Evolutionary conservation across 1,284 basidiomycete genomes (phyloP), one percentile per base, ranked within the genome.

Genomic region (Sanguinoderma infundibulare): DNA sequence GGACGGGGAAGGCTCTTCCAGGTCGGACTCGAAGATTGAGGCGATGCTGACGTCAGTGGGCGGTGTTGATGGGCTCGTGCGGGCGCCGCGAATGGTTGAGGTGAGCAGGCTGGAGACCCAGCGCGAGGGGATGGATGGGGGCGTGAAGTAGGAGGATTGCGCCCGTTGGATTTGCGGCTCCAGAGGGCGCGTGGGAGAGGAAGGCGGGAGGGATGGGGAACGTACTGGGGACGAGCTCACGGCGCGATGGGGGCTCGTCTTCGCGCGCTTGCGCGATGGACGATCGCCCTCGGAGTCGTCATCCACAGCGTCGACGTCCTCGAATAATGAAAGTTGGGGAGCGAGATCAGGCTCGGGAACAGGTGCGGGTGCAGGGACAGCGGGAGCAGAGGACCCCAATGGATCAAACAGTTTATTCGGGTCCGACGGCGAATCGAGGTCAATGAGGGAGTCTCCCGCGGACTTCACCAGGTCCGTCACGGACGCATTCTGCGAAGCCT

Each of bases 61-160:
- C 32, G 61, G 42, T 5, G 63, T 52, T 3, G 62, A 54, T 17
- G 50, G 59, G 3, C 40, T 39, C 5, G 54, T 55, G 26, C 61
- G 60, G 10, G 64, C 26, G 76, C 54, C 75, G 12, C 68, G 61
- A 26, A 65, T 65, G 17, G 69, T 55, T 85, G 10, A 75, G 85
- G 67, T 82, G 71, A 70, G 81, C 39, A 79, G 65, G 17, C 73
- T 73, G 9, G 77, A 72, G 63, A 81, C 74, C 73, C 76, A 79
- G 46, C 72, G 73, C 0, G 81, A 73, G 3, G 80, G 75, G 30
- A 81, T 67, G 3, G 71, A 64, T 0, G 72, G 40, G 0, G 74
- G 65, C 0, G 70, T 67, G 63, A 76, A 73, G 75, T 75, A 58
- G 71, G 59, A 56, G 65, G 80, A 79, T 22, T 79, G 75, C 0